Evolutionary conservation across 257 asterid genomes (phyloP), one percentile per base, ranked within the genome.

Genomic region (Prunella vulgaris): DNA sequence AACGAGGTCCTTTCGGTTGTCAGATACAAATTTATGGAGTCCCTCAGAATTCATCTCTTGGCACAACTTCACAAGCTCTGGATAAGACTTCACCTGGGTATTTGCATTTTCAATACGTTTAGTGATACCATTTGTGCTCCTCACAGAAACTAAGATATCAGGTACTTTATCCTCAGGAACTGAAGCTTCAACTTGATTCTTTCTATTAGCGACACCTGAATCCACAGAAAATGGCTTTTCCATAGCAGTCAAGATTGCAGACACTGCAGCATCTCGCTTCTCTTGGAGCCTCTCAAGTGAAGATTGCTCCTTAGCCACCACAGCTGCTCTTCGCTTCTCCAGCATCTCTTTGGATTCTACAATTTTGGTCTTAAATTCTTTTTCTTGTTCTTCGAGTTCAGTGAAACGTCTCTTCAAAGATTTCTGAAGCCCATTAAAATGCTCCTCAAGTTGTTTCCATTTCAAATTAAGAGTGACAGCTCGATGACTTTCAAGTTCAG

Each of bases 381-480:
- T 93, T 77, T 93, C 98, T 68, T 93, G 98, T 35, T 88, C 96
- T 80, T 93, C 98, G 65, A 93, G 75, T 65, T 88, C 96, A 65
- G 87, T 90, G 88, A 93, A 93, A 46, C 97, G 97, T 74, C 98
- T 87, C 84, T 93, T 93, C 77, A 93, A 67, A 35, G 96, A 93
- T 82, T 90, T 90, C 78, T 93, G 96, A 78, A 93, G 97, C 54
- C 98, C 98, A 17, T 84, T 66, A 76, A 93, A 88, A 75, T 93
- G 98, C 79, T 93, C 98, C 75, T 93, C 98, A 32, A 93, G 93
- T 78, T 93, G 98, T 69, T 90, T 82, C 97, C 98, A 93, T 79
- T 90, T 89, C 90, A 92, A 57, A 80, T 87, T 88, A 70, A 93
- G 95, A 61, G 96, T 86, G 20, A 93, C 35, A 14, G 97, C 92